These are phyloP conservation scores for Spatholobus suberectus DNA, from an alignment of 306 rosid genomes.

Conservation along the genomic window DNA sequence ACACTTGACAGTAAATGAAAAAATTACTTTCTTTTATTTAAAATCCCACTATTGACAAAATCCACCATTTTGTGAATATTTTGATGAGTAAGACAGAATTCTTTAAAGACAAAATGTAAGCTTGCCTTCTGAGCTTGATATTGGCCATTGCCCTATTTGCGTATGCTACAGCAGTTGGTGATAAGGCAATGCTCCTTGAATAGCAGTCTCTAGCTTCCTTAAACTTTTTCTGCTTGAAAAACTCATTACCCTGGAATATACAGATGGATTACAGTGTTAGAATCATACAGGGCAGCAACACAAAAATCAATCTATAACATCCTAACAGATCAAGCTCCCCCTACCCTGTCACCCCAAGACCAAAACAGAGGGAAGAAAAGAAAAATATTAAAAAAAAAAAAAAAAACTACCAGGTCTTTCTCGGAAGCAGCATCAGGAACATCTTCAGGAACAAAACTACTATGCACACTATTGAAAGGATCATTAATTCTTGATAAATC, in stretches of 20 bases:
- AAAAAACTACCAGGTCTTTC: constrained; percentile 76
- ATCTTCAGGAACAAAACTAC: constrained; percentile 64
- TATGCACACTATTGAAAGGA: constrained; percentile 46
- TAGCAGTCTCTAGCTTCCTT: constrained; percentile 92
- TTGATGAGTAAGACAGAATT: constrained; percentile 6
- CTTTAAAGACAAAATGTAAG: constrained; percentile 20
- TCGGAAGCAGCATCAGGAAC: constrained; percentile 85
- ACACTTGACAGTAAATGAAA: not conserved
- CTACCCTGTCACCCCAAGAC: not conserved
- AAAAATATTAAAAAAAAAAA: no score
- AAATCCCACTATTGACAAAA: constrained; percentile 20
- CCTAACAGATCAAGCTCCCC: not conserved
- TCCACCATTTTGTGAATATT: not conserved
- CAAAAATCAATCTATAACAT: constrained; percentile 19
- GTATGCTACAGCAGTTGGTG: constrained; percentile 92
- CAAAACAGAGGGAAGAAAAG: not conserved
- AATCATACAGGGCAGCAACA: constrained; percentile 15
- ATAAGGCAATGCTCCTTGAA: constrained; percentile 90
- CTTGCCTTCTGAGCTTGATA: constrained; percentile 85
- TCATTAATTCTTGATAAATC: constrained; percentile 58
- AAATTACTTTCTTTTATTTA: not conserved
- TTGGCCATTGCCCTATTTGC: constrained; percentile 97
- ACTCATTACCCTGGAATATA: constrained; percentile 84
- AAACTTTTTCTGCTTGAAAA: constrained; percentile 90
- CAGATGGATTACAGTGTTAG: constrained; percentile 35